A percentile compares a stretch with the other conserved stretches of the same genome.
Conservation (phyloP, 2,329 filamentous ascomycete genomes). For the Sporothrix pallida region DNA sequence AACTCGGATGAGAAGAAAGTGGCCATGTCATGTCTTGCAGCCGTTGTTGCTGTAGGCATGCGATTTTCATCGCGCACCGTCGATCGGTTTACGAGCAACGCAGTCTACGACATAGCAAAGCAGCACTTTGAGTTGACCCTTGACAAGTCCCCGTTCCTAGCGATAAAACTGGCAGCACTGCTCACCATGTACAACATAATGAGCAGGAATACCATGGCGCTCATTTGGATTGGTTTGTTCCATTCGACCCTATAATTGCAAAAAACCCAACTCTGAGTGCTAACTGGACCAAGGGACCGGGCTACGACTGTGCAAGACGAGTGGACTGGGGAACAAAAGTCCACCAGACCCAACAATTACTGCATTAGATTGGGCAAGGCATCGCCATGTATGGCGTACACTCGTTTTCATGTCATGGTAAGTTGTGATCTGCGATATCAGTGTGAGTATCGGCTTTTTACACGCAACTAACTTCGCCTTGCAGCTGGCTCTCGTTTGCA, state of each 20-base stretch:
- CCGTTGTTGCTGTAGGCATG: constrained; percentile 42
- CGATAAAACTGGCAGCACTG: constrained; percentile 43
- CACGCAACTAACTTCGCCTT: neutral
- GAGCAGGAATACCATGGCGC: constrained; percentile 41
- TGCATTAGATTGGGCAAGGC: constrained; percentile 37
- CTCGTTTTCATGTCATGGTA: constrained; percentile 44
- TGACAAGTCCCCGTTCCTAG: constrained; percentile 41
- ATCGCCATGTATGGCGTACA: constrained; percentile 42
- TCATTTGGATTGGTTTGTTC: constrained; percentile 41
- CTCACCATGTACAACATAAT: constrained; percentile 45
- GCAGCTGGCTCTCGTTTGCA: constrained; percentile 44
- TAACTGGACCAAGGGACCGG: constrained; percentile 39
- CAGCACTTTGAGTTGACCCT: constrained; percentile 42
- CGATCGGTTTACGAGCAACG: constrained; percentile 32
- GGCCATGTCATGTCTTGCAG: constrained; percentile 41
- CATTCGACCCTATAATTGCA: no score
- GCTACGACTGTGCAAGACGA: constrained; percentile 40
- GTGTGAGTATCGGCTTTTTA: neutral
- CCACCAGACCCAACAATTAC: constrained; percentile 30
- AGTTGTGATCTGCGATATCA: neutral
- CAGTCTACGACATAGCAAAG: constrained; percentile 42
- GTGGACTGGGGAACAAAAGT: constrained; percentile 37
- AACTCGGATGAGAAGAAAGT: constrained; percentile 33
- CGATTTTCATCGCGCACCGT: constrained; percentile 40
- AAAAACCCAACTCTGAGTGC: neutral